Base-by-base conservation (phyloP, 1,284 basidiomycete genomes). In the Phylloboletellus chloephorus region DNA sequence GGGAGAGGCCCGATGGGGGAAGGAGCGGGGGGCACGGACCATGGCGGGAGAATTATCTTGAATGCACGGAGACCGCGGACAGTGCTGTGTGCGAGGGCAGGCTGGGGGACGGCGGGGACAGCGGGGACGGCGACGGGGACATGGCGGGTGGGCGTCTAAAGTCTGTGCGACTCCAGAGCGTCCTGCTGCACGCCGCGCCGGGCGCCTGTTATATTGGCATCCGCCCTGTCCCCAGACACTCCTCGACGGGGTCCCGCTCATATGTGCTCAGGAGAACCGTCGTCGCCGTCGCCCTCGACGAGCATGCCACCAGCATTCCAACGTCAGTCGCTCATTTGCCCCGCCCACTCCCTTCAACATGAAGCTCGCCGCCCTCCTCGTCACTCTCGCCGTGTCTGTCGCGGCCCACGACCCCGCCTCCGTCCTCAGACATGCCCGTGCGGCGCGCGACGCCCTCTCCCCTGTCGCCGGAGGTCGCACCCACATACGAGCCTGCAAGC, bases 1-100 rank as follows among this genome's bases (percentile, higher is more conserved):
- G 73, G 77, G 74, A 36, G 78, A 76, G 31, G 79, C 80, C 67
- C 82, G 67, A 59, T 83, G 80, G 66, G 80, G 71, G 44, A 83
- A 64, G 11, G 76, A 70, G 46, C 84, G 78, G 13, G 73, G 65
- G 23, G 78, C 59, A 12, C 81, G 77, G 74, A 83, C 65, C 57
- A 54, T 57, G 48, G 39, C 48, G 42, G 47, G 48, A 23, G 46
- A 49, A 53, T 60, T 67, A 66, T 49, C 39, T 60, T 55, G 42
- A 52, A 48, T 62, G 70, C 58, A 69, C 50, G 29, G 46, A 53
- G 54, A 30, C 46, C 71, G 71, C 72, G 62, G 35, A 49, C 31
- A 41, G 35, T 32, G 47, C 46, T 43, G 35, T 25, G 13, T 54
- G 50, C 16, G 37, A 41, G n/a, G n/a, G n/a, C n/a, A n/a, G n/a